Evolutionary conservation across 2,329 filamentous ascomycete genomes (phyloP).

Genomic region (Lithohypha guttulata): DNA sequence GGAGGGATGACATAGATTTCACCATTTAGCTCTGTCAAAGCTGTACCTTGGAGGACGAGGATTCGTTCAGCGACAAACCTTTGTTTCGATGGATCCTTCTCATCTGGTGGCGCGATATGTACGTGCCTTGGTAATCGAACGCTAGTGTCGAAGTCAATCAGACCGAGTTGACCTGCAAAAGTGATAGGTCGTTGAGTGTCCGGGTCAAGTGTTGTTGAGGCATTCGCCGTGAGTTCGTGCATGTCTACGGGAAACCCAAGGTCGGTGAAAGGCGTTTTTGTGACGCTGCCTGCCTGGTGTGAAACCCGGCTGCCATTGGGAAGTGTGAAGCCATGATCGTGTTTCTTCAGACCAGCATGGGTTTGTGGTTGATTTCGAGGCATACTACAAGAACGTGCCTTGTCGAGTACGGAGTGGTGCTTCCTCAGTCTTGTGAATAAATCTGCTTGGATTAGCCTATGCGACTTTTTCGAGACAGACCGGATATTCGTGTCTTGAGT

Average conservation of each 20-base stretch:
- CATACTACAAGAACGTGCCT: background rate
- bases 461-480: no score
- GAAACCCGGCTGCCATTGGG: constrained; percentile 12
- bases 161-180: constrained; percentile 14
- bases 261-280: constrained; percentile 14
- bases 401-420: no score
- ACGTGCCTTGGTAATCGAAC: constrained; percentile 15
- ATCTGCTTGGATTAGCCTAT: no score
- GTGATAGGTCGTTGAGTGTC: constrained; percentile 6
- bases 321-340: constrained; percentile 12
- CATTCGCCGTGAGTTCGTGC: constrained; percentile 12
- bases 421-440: no score
- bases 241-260: constrained; percentile 13
- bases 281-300: constrained; percentile 13
- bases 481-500: no score
- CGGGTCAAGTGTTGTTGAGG: background rate
- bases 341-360: background rate
- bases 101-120: constrained; percentile 11
- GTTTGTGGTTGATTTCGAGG: background rate
- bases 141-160: constrained; percentile 17
- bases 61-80: constrained; percentile 13
- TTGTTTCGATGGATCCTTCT: background rate
- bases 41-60: constrained; percentile 13
- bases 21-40: constrained; percentile 14
- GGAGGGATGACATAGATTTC: constrained; percentile 16